Conservation (phyloP, 2,329 filamentous ascomycete genomes). For the Hymenoscyphus fructigenus region DNA sequence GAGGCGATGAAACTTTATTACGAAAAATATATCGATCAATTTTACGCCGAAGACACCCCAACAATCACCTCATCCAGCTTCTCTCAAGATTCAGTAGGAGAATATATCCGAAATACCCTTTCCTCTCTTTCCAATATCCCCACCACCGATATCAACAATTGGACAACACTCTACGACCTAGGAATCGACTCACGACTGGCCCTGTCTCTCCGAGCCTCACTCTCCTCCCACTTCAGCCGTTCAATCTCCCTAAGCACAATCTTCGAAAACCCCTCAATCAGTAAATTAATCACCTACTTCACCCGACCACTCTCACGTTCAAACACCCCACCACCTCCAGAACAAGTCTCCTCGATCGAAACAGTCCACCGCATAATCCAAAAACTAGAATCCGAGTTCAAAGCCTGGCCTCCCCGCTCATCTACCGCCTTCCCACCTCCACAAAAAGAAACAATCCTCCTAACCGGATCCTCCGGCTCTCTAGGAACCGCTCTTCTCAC, state of each 20-base stretch:
- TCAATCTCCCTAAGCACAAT: slow-evolving; percentile 33
- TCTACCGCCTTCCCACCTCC: slow-evolving; percentile 7
- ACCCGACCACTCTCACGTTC: slow-evolving; percentile 7
- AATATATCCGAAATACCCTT: slow-evolving; percentile 26
- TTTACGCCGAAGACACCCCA: slow-evolving; percentile 22
- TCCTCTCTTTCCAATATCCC: slow-evolving; percentile 22
- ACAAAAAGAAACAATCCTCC: slow-evolving; percentile 26
- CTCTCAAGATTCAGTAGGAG: slow-evolving; percentile 18
- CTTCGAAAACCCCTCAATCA: slow-evolving; percentile 34
- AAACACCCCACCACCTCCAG: background rate
- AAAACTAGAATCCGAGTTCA: slow-evolving; percentile 28
- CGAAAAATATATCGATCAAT: slow-evolving; percentile 25
- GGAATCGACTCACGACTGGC: slow-evolving; percentile 33
- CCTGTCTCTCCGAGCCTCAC: slow-evolving; percentile 27
- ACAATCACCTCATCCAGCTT: background rate
- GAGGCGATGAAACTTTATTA: slow-evolving; percentile 34
- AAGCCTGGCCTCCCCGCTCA: slow-evolving; percentile 24
- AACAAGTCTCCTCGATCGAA: slow-evolving; percentile 15
- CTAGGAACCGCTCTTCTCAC: slow-evolving; percentile 30
- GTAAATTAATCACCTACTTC: slow-evolving; percentile 25
- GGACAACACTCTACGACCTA: slow-evolving; percentile 31
- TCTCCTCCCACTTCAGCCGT: slow-evolving; percentile 27
- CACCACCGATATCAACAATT: slow-evolving; percentile 22
- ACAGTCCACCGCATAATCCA: slow-evolving; percentile 27
- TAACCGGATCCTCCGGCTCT: slow-evolving; percentile 32